Evolutionary conservation across 2,329 filamentous ascomycete species (phyloP), one percentile per base, ranked within the genome.

Genomic region (Thielaviopsis punctulata): DNA sequence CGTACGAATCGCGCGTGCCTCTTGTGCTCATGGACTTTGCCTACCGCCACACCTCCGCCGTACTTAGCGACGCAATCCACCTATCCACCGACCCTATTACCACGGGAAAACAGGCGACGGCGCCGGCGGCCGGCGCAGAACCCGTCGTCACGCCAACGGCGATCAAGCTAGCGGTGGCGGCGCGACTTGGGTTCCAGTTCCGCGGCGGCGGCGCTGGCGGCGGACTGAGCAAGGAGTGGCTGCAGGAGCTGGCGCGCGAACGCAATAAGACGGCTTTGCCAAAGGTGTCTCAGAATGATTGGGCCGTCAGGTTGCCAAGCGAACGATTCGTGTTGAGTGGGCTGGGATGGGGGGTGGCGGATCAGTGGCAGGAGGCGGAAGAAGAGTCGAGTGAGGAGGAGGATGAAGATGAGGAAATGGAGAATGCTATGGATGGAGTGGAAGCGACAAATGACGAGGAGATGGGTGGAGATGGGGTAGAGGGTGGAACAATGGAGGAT

Each of bases 1-100:
- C 81, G 41, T 92, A 87, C 71, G 85, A 90, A 64, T 78, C 84
- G 64, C 84, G 86, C 60, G 85, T 92, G 1, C 86, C 86, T 0
- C 75, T 90, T 0, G 79, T 89, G 54, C 79, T 92, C 48, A 80
- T 92, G 63, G 86, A 92, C 69, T 90, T 90, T 62, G 84, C 86
- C 48, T 92, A 92, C 73, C 80, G 86, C 36, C 85, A 88, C 71
- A 86, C 82, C 9, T 79, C 79, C 1, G 75, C 77, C 53, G 73
- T 89, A 33, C 77, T 89, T 19, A 78, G 71, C 58, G 84, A 88
- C 67, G 81, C 79, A 6, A 67, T 86, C 15, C 80, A 84, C 60
- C 75, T 86, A 23, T 73, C 75, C 5, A 74, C 77, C 6, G 82
- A 86, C 63, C 82, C 82, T 7, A 84, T 85, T 67, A 71, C 76